Conservation (phyloP, 257 asterid genomes). For the Plectranthus barbatus region DNA sequence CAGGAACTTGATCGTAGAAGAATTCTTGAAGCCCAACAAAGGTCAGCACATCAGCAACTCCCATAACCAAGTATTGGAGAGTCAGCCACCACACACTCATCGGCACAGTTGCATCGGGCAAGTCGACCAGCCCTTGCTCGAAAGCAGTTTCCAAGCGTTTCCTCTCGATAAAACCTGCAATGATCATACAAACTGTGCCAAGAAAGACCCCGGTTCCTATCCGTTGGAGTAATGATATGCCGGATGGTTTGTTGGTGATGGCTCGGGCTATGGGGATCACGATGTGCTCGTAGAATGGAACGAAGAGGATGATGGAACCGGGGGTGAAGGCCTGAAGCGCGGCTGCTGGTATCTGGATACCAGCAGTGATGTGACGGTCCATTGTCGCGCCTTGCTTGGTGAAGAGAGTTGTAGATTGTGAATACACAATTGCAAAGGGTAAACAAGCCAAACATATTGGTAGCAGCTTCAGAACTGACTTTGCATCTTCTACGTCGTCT, state of each 20-base stretch:
- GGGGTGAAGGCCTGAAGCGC: conserved; percentile 20
- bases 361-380: conserved; percentile 20
- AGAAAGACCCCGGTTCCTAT: conserved; percentile 25
- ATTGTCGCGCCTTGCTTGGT: conserved; percentile 33
- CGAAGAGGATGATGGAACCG: conserved; percentile 21
- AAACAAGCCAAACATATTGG: conserved; percentile 31
- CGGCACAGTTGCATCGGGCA: conserved; percentile 29
- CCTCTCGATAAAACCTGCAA: conserved; percentile 36
- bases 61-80: conserved; percentile 36
- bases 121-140: conserved; percentile 23
- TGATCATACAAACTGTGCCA: conserved; percentile 17
- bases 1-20: conserved; percentile 40
- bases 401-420: conserved; percentile 31
- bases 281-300: conserved; percentile 32
- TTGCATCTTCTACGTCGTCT: conserved; percentile 27
- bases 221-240: conserved; percentile 39
- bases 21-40: conserved; percentile 46
- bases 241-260: conserved; percentile 27
- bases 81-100: conserved; percentile 51
- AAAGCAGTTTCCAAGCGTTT: conserved; percentile 28
- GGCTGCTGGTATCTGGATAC: conserved; percentile 29
- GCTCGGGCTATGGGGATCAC: conserved; percentile 31
- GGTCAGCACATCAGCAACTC: conserved; percentile 30
- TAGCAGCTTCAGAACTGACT: conserved; percentile 22
- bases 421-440: conserved; percentile 21